Evolutionary conservation across 306 rosid genomes (phyloP).

Genomic region (Sesbania bispinosa): DNA sequence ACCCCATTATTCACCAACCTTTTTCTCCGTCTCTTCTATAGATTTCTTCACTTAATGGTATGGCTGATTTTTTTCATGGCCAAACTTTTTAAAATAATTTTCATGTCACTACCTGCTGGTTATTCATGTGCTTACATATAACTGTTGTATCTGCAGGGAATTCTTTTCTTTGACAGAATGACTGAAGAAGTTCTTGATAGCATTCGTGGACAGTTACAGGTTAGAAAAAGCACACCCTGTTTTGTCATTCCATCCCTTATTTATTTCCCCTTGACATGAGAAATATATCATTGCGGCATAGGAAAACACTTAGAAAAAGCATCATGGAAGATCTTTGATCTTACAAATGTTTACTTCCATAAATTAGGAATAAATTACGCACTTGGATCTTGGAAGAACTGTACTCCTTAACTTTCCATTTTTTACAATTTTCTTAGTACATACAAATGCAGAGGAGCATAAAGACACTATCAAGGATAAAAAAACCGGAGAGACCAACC

Average conservation of each 20-base stretch:
- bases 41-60: not conserved
- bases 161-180: slow-evolving; percentile 93
- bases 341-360: not conserved
- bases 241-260: slow-evolving; percentile 4
- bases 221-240: slow-evolving; percentile 22
- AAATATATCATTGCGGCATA: not conserved
- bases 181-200: slow-evolving; percentile 66
- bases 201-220: slow-evolving; percentile 64
- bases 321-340: not conserved
- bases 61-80: not conserved
- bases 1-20: not conserved
- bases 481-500: not conserved
- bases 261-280: not conserved
- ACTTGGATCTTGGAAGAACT: not conserved
- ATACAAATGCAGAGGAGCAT: not conserved
- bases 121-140: not conserved
- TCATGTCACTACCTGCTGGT: not conserved
- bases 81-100: not conserved
- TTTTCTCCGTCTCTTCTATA: not conserved
- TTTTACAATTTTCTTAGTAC: not conserved
- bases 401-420: not conserved
- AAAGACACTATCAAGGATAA: not conserved
- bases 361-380: not conserved
- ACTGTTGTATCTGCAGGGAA: slow-evolving; percentile 53
- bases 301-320: not conserved